Evolutionary conservation across 2,329 filamentous ascomycete genomes (phyloP), one percentile per base, ranked within the genome.

Genomic region (Fonsecaea pedrosoi): DNA sequence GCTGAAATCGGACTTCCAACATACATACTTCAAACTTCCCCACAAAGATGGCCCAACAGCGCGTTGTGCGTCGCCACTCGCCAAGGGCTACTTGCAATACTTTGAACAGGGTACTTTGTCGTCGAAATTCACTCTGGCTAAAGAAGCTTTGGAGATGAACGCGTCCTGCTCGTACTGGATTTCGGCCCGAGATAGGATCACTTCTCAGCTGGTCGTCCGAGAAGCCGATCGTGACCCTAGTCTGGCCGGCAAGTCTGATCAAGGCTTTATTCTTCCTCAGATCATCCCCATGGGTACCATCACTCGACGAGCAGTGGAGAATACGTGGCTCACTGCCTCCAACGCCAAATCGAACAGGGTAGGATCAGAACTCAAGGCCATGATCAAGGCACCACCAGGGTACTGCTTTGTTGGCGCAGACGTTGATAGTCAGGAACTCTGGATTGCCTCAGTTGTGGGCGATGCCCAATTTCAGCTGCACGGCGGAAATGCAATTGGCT

Each of bases 81-180:
- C 95, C 7, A 99, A 99, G 79, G 87, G 91, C 10, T 99, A 98
- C 73, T 82, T 97, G 65, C 78, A 88, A 60, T 97, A 96, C 77
- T 98, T 99, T 74, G 95, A 99, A 74, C 91, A 91, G 40, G 94
- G 93, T 0, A 92, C 86, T 0, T 82, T 99, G 2, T 92, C 92
- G 0, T 98, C 94, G 0, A 90, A 97, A 77, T 98, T 90, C 74
- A 77, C 88, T 0, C 94, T 97, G 74, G 95, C 95, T 0, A 98
- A 96, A 75, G 93, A 97, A 77, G 95, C 96, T 0, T 82, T 99
- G 53, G 91, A 98, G 73, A 99, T 99, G 95, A 99, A 99, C 73
- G 93, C 95, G 0, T 97, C 93, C 0, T 99, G 96, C 77, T 98
- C 94, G 0, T 99, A 99, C 79, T 99, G 96, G 95, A 98, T 99